Conservation (phyloP, 305 asterid genomes). For the Fraxinus xanthoxyloides region DNA sequence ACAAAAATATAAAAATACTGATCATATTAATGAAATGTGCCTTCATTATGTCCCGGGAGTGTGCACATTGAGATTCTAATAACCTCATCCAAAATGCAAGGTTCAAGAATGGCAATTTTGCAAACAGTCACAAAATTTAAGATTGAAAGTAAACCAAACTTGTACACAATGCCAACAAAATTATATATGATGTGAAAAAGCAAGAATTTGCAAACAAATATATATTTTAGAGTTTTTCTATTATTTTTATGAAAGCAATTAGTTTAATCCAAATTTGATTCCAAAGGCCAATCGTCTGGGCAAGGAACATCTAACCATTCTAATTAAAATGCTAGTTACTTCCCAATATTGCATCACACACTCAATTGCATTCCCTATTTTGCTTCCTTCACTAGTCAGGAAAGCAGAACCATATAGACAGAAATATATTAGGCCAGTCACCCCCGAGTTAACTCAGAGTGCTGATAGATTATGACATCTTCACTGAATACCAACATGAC, state of each 20-base stretch:
- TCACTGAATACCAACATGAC: slow-evolving; percentile 24
- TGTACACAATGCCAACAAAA: neutral
- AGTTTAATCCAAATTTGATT: slow-evolving; percentile 13
- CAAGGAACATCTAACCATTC: slow-evolving; percentile 8
- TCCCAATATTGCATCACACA: neutral
- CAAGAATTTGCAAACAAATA: slow-evolving; percentile 7
- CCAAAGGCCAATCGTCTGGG: neutral
- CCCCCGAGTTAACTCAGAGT: slow-evolving; percentile 3
- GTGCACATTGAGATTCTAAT: neutral
- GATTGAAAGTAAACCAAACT: neutral
- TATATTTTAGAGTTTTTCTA: neutral
- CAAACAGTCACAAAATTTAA: slow-evolving; percentile 14
- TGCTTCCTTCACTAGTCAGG: neutral
- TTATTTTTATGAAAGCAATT: neutral
- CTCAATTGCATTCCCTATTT: neutral
- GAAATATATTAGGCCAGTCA: neutral
- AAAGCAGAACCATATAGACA: slow-evolving; percentile 15
- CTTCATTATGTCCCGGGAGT: slow-evolving; percentile 5
- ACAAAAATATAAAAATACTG: slow-evolving; percentile 6
- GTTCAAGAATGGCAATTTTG: slow-evolving; percentile 10
- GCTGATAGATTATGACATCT: slow-evolving; percentile 16
- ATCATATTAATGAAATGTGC: slow-evolving; percentile 8
- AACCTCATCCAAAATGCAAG: slow-evolving; percentile 17
- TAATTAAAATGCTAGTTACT: slow-evolving; percentile 7
- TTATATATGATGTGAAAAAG: neutral